phyloP scores from a whole-genome alignment of 768 basidiomycete species.

The Rhizopogon vulgaris region DNA sequence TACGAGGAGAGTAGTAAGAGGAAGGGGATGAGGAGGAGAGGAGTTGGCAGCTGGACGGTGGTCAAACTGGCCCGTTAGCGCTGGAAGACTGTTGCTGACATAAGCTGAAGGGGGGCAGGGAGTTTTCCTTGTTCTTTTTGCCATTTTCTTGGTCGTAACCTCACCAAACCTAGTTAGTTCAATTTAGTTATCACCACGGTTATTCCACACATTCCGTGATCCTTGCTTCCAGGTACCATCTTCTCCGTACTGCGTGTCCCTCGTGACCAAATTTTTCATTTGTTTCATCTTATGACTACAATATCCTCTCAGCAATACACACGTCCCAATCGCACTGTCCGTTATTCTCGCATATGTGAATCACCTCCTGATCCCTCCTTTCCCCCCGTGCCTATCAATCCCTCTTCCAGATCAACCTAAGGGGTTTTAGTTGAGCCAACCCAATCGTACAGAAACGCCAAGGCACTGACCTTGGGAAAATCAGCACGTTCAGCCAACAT shows the following conservation, averaged over 20 bases:
- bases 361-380: background rate
- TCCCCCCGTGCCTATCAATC: conserved; percentile 13
- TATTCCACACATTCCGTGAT: background rate
- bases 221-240: too few species aligned
- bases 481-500: conserved; percentile 72
- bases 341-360: conserved; percentile 18
- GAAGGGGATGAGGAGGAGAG: too few species aligned
- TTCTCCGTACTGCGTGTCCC: background rate
- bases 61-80: background rate
- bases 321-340: background rate
- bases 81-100: background rate
- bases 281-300: too few species aligned
- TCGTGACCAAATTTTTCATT: background rate
- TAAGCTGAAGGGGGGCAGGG: background rate
- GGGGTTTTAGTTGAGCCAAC: conserved; percentile 15
- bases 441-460: conserved; percentile 16
- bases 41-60: background rate
- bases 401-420: conserved; percentile 26
- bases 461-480: conserved; percentile 61
- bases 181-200: background rate
- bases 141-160: background rate
- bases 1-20: background rate
- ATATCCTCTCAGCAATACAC: background rate
- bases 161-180: background rate
- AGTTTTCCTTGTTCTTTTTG: background rate